Evolutionary conservation across 345 rosid genomes (phyloP), one percentile per base, ranked within the genome.

Genomic region (Sisymbrium altissimum): DNA sequence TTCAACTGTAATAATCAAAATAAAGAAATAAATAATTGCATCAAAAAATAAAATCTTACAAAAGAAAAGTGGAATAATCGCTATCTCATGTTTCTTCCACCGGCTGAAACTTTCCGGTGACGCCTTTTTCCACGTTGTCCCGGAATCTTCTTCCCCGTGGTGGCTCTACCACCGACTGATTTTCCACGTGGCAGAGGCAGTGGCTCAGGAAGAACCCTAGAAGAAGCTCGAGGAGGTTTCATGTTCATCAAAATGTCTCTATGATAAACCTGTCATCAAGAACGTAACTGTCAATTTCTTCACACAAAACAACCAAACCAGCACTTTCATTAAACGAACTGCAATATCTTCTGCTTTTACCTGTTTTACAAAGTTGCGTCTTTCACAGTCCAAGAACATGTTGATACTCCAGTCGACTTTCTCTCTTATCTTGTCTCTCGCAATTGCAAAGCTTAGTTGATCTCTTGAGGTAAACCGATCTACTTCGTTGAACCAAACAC

Each of bases 401-500:
- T 83, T 85, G 75, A 87, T 73, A 56, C 70, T 83, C 93, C 97
- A 89, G 71, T 86, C 76, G 7, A 84, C 87, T 78, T 82, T 87
- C 30, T 84, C 83, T 83, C 78, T 83, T 35, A 90, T 83, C 83
- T 89, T 89, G 84, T 93, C 97, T 81, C 98, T 85, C n/a, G 86
- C 90, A 3, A 79, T 84, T 53, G 96, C 86, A 76, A 90, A 93
- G 82, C 98, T 93, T 63, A 93, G 60, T 79, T 93, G 98, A 72
- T 93, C 98, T 80, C 98, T 84, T 4, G 97, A 81, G 46, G 98
- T 93, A 82, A 90, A 93, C 14, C 92, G 86, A 72, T 88, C 96
- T 27, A 93, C 98, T 84, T 93, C 98, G 44, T 90, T 88, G 84
- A 90, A 93, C 98, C 98, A 93, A n/a, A 89, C 81, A 78, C 98